A percentile compares a stretch with the other conserved stretches of the same genome.
Evolutionary conservation across 129 eudicot genomes (phyloP).

Genomic region (Arctium minus): DNA sequence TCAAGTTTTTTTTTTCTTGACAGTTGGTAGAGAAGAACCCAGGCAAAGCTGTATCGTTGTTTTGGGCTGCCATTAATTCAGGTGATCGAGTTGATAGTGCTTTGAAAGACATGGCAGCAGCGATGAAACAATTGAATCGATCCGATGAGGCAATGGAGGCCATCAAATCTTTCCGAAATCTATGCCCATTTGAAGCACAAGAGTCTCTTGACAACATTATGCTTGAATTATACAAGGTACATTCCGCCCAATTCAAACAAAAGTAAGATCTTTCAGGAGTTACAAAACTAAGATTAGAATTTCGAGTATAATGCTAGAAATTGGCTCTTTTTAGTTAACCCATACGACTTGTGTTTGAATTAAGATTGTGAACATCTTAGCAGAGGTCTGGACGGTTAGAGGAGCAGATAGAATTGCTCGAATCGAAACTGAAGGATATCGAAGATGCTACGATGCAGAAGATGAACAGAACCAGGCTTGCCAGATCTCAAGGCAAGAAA

Average conservation of each 20-base stretch:
- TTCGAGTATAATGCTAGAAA: no score
- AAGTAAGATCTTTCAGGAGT: no score
- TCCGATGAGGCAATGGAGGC: conserved; percentile 94
- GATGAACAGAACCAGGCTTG: conserved; percentile 44
- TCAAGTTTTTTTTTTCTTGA: background rate
- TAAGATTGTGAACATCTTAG: background rate
- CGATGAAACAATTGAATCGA: conserved; percentile 77
- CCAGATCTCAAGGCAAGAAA: conserved; percentile 80
- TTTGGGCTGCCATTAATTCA: conserved; percentile 87
- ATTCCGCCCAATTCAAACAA: background rate
- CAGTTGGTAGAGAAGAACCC: conserved; percentile 61
- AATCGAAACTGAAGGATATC: conserved; percentile 46
- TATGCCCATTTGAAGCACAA: conserved; percentile 71
- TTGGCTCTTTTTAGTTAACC: no score
- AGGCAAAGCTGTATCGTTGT: conserved; percentile 61
- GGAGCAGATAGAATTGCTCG: conserved; percentile 76
- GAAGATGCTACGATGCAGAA: conserved; percentile 44
- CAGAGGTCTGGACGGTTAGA: conserved; percentile 76
- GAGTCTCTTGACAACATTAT: conserved; percentile 77
- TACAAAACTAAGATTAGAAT: no score
- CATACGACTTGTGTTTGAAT: no score
- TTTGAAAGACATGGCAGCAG: conserved; percentile 85
- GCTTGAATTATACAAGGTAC: conserved; percentile 86
- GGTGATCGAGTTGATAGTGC: conserved; percentile 95
- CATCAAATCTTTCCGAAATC: conserved; percentile 78